Base-by-base conservation (phyloP, 2,329 filamentous ascomycete species). In the Cytospora mali region DNA sequence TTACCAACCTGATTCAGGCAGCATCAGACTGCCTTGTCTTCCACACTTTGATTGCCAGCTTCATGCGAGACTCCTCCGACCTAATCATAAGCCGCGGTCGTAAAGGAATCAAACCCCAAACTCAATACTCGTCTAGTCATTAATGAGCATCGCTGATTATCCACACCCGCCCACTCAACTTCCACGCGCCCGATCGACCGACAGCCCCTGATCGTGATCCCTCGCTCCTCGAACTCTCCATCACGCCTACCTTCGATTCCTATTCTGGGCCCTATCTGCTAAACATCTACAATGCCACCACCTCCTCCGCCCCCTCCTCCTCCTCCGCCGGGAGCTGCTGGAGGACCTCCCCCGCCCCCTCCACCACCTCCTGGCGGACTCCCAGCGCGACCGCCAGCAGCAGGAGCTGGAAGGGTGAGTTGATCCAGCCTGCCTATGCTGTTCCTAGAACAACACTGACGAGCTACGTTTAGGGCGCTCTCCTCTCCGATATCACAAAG, bases 401-500 rank as follows among this genome's bases (percentile, higher is more conserved):
- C 76, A 61, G 81, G 77, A 67, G 80, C 77, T 23, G 84, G 84
- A 69, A 82, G 90, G 77, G 90, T 93, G 83, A 71, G 87, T 80
- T 62, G 63, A 23, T 14, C 39, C 6, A n/a, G 16, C 23, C 29
- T 21, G n/a, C 25, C 14, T 6, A 28, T n/a, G 21, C 51, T 16
- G 14, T 1, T 14, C 13, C 35, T 14, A 21, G 14, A 27, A 18
- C n/a, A 27, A n/a, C 25, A 10, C 55, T 52, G 31, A 59, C 66
- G 61, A 71, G 67, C 42, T 64, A 52, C 64, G n/a, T 27, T 51
- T 70, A 98, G 94, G 89, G 89, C 70, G 93, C 94, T 60, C 83
- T 99, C 39, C 85, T 98, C 51, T 84, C 87, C 71, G 94, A 98
- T 75, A 99, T 99, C 69, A 80, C 81, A 68, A 96, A 96, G 75